Evolutionary conservation across 164 flowering plant species (phyloP).

Genomic region (Vitis riparia): DNA sequence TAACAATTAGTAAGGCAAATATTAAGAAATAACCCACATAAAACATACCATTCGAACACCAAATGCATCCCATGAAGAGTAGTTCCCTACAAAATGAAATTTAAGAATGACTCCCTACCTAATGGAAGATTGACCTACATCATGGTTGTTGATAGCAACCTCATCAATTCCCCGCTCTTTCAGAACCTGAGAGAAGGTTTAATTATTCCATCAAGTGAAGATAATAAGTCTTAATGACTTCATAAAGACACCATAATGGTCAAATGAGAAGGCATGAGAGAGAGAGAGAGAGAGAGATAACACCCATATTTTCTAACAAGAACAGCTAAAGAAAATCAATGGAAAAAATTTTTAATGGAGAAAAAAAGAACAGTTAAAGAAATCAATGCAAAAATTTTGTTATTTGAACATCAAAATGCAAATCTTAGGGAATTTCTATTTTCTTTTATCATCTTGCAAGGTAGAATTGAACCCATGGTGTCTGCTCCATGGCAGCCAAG

Average conservation of each 20-base stretch:
- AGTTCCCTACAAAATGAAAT: not conserved
- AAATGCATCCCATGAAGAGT: not conserved
- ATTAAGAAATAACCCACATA: not conserved
- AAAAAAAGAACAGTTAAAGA: too few species aligned
- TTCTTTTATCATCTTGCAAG: too few species aligned
- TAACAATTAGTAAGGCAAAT: not conserved
- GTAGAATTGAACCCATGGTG: too few species aligned
- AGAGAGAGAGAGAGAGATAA: not conserved
- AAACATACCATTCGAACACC: not conserved
- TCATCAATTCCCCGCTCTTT: conserved; percentile 79
- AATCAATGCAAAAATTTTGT: too few species aligned
- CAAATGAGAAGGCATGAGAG: not conserved
- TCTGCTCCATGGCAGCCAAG: too few species aligned
- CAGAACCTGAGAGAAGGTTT: conserved; percentile 57
- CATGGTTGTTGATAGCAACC: conserved; percentile 38
- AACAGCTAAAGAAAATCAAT: too few species aligned
- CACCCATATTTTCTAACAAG: too few species aligned
- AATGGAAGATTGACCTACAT: conserved; percentile 37
- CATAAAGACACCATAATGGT: not conserved
- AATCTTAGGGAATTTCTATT: too few species aligned
- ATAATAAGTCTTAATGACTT: too few species aligned
- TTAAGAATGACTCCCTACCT: conserved; percentile 40
- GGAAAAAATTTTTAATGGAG: too few species aligned
- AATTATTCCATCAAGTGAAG: conserved; percentile 8
- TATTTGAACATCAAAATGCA: too few species aligned